Evolutionary conservation across 75 land plant species (phyloP).

Genomic region (Azolla pinnata): DNA sequence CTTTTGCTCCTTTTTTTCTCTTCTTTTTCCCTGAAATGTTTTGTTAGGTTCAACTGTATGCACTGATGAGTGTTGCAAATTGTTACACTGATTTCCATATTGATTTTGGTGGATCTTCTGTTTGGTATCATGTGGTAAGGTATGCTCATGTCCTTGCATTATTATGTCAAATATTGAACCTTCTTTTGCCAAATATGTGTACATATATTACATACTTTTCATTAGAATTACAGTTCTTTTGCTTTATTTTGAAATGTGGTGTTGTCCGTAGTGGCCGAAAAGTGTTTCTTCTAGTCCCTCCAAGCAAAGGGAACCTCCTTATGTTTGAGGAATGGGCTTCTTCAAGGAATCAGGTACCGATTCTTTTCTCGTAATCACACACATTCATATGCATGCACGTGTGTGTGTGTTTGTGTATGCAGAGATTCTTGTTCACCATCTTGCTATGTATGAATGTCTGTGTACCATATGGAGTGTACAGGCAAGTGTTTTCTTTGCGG

Average conservation of each 20-base stretch:
- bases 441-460: background rate
- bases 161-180: no score
- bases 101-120: slow-evolving; percentile 39
- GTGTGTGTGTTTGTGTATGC: background rate
- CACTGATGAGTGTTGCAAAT: slow-evolving; percentile 28
- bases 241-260: slow-evolving; percentile 3
- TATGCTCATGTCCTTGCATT: slow-evolving; percentile 9
- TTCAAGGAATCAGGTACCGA: slow-evolving; percentile 30
- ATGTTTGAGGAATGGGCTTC: slow-evolving; percentile 36
- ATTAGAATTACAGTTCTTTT: background rate
- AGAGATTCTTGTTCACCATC: background rate
- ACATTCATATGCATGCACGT: background rate
- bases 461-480: slow-evolving; percentile 5
- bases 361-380: no score
- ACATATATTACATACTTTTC: background rate
- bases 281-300: slow-evolving; percentile 26
- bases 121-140: slow-evolving; percentile 36
- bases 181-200: no score
- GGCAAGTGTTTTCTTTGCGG: slow-evolving; percentile 30
- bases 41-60: slow-evolving; percentile 32
- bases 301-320: slow-evolving; percentile 28
- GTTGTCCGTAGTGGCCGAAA: slow-evolving; percentile 20
- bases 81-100: slow-evolving; percentile 34
- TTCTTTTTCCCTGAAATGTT: background rate
- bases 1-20: background rate